phyloP scores from a whole-genome alignment of 768 basidiomycete genomes.

The Solioccasus polychromus region DNA sequence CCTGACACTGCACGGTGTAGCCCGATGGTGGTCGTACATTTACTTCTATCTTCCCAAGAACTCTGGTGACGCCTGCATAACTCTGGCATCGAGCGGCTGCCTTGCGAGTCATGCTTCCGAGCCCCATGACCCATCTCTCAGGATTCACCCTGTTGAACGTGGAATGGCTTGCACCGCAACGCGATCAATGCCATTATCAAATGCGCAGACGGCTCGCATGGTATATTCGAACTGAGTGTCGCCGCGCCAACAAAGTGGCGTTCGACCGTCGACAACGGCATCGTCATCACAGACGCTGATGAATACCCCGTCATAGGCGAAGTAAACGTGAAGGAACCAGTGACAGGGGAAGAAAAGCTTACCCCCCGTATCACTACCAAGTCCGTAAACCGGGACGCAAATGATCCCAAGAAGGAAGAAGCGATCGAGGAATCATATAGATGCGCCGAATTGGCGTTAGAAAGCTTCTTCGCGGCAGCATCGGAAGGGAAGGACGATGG shows the following conservation, averaged over 20 bases:
- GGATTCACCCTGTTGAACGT: slow-evolving; percentile 68
- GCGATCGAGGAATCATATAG: slow-evolving; percentile 43
- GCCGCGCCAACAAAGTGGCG: slow-evolving; percentile 49
- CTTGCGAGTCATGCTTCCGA: slow-evolving; percentile 57
- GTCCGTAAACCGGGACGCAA: slow-evolving; percentile 17
- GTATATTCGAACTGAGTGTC: slow-evolving; percentile 61
- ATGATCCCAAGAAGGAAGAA: slow-evolving; percentile 39
- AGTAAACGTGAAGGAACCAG: slow-evolving; percentile 22
- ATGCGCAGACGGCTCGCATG: slow-evolving; percentile 49
- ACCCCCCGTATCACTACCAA: slow-evolving; percentile 41
- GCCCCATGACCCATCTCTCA: slow-evolving; percentile 51
- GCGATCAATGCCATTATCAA: slow-evolving; percentile 62
- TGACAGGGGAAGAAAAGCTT: slow-evolving; percentile 22
- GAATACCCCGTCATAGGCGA: slow-evolving; percentile 55
- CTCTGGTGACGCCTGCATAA: neutral
- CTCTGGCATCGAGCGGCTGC: slow-evolving; percentile 63
- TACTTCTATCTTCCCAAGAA: neutral
- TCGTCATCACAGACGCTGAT: slow-evolving; percentile 56
- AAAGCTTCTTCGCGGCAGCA: slow-evolving; percentile 56
- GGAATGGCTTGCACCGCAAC: slow-evolving; percentile 72
- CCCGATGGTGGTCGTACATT: slow-evolving; percentile 75
- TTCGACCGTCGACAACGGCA: slow-evolving; percentile 27
- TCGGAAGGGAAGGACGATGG: slow-evolving; percentile 46
- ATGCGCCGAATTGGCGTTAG: slow-evolving; percentile 58
- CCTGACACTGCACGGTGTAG: no score